Evolutionary conservation across 345 rosid genomes (phyloP), one percentile per base, ranked within the genome.

Genomic region (Pugionium dolabratum): DNA sequence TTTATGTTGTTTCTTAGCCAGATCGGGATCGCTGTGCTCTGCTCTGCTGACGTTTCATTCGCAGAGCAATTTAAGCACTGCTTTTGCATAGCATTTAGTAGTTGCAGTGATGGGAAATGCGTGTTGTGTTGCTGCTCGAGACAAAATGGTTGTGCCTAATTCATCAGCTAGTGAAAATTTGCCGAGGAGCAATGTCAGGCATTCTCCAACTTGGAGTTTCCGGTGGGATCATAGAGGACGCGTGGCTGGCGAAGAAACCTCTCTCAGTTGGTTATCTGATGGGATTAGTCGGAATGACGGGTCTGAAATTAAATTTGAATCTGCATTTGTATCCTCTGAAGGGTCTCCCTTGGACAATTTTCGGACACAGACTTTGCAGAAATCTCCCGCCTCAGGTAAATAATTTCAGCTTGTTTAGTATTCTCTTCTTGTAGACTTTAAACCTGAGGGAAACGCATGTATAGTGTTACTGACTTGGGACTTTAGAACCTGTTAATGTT

Each of bases 51-150:
- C 34, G 26, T 47, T 5, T 57, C 54, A 27, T 40, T 29, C 41
- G 6, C 32, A 27, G 30, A 7, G 33, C 8, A 45, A 32, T 26
- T 47, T n/a, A 25, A 46, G 63, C 51, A 30, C 49, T 39, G 39
- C 50, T 9, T 57, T 48, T 57, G 53, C 11, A 39, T 52, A 9
- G 30, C 28, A 18, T 18, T 18, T 62, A 7, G 1, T 18, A 52
- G 49, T 36, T 40, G 9, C 8, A 58, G 77, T 57, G 55, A 94
- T 95, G 99, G 99, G 99, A 53, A 81, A 89, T 67, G 91, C 93
- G 62, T 95, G 97, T 67, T 95, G 99, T 79, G 88, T 95, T 64
- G 92, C 99, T 78, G 93, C 91, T 74, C 79, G 94, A 72, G 99
- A 95, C 63, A 91, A 84, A 80, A 84, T 76, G 69, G 93, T 95